These are phyloP conservation scores for Boletus albobrunnescens DNA, from an alignment of 1,284 basidiomycete species.

Conservation along the genomic window DNA sequence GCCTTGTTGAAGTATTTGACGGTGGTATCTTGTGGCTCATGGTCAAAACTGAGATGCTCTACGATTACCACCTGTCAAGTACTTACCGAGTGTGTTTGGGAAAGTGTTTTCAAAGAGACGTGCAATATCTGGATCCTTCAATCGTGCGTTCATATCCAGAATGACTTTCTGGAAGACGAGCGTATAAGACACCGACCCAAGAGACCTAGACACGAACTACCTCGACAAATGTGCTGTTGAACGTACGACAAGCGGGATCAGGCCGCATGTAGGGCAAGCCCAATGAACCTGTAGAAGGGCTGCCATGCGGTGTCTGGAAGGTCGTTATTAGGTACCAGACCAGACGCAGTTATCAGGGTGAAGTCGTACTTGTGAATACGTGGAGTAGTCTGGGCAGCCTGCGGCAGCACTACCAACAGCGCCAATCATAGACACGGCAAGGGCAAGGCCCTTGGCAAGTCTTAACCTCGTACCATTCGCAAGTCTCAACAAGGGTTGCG, in stretches of 20 bases:
- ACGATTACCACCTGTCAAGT: not conserved
- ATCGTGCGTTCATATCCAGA: slow-evolving; percentile 58
- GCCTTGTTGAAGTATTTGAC: slow-evolving; percentile 67
- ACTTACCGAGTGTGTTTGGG: slow-evolving; percentile 67
- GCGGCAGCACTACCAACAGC: slow-evolving; percentile 30
- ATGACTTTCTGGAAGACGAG: slow-evolving; percentile 52
- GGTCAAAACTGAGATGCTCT: not conserved
- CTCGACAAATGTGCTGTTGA: slow-evolving; percentile 70
- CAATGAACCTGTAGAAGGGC: slow-evolving; percentile 55
- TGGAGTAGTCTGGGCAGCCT: slow-evolving; percentile 58
- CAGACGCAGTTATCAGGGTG: not conserved
- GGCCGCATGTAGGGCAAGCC: slow-evolving; percentile 70
- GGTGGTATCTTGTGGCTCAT: slow-evolving; percentile 54
- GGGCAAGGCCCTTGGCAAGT: slow-evolving; percentile 6
- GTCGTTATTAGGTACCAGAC: slow-evolving; percentile 1
- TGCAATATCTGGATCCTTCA: slow-evolving; percentile 72
- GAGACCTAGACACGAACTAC: slow-evolving; percentile 33
- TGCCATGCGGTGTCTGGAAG: slow-evolving; percentile 52
- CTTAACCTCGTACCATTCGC: not conserved
- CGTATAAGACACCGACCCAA: not conserved
- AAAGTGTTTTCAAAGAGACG: slow-evolving; percentile 75
- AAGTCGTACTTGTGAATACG: slow-evolving; percentile 52
- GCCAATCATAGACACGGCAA: slow-evolving; percentile 23
- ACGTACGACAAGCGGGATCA: slow-evolving; percentile 61
- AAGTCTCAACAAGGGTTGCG: slow-evolving; percentile 7